A percentile compares a stretch with the other conserved stretches of the same genome.
phyloP scores from a whole-genome alignment of 208 protist genomes.

The Leptomonas seymouri region DNA sequence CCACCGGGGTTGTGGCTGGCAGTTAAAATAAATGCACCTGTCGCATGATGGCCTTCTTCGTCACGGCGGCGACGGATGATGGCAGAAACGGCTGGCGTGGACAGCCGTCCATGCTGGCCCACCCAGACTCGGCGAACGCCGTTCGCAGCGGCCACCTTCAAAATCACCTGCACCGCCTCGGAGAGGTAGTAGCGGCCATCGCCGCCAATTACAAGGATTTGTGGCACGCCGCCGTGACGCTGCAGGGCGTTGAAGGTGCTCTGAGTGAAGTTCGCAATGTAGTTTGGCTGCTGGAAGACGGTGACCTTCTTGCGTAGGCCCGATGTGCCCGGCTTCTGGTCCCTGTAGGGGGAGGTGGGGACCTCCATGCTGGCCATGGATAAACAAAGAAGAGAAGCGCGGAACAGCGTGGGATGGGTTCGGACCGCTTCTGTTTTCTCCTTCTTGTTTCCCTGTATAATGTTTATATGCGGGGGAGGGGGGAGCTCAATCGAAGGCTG shows the following conservation, averaged over 20 bases:
- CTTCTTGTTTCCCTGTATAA: background rate
- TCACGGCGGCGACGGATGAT: conserved; percentile 86
- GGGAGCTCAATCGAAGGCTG: background rate
- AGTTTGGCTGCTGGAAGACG: conserved; percentile 92
- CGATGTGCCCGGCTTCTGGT: conserved; percentile 96
- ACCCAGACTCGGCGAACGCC: conserved; percentile 90
- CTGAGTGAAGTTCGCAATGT: conserved; percentile 98
- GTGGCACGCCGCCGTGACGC: conserved; percentile 45
- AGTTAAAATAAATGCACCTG: conserved; percentile 97
- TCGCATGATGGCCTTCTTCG: conserved; percentile 43
- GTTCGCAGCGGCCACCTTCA: conserved; percentile 94
- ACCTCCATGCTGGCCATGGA: conserved; percentile 21
- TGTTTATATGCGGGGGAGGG: background rate
- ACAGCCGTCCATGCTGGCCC: conserved; percentile 94
- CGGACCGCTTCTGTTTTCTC: background rate
- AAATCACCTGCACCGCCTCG: conserved; percentile 95
- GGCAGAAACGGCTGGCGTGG: conserved; percentile 96
- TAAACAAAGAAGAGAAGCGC: too few relatives aligned
- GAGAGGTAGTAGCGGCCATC: conserved; percentile 96
- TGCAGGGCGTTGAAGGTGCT: conserved; percentile 92
- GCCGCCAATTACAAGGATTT: conserved; percentile 95
- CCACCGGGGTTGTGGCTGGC: conserved; percentile 99
- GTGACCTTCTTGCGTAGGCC: conserved; percentile 97
- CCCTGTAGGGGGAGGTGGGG: conserved; percentile 64
- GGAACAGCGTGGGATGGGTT: background rate